A percentile compares a stretch with the other conserved stretches of the same genome.
Conservation (phyloP, 1,284 basidiomycete genomes). For the Sporisorium exsertum region DNA sequence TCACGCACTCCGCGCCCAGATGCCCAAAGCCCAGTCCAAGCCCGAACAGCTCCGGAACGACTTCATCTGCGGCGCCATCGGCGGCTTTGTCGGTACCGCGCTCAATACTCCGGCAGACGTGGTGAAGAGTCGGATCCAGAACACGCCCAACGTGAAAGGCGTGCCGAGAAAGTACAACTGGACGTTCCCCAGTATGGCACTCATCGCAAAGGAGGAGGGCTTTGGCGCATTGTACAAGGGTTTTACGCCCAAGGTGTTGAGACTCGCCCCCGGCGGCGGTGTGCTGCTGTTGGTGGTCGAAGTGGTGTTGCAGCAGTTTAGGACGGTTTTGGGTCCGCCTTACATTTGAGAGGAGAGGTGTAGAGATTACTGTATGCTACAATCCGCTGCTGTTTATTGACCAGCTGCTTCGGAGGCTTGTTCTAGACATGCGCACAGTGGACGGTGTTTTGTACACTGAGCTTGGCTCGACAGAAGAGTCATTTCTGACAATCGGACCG, state of each 20-base stretch:
- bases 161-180: conserved; percentile 83
- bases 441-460: no score
- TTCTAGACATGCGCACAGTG: no score
- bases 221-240: conserved; percentile 92
- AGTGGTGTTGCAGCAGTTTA: conserved; percentile 56
- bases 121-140: conserved; percentile 95
- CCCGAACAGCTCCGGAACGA: conserved; percentile 86
- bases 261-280: conserved; percentile 93
- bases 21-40: conserved; percentile 80
- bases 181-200: conserved; percentile 77
- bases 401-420: no score
- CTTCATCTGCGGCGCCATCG: conserved; percentile 87
- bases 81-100: conserved; percentile 85
- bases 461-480: no score
- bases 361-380: not conserved
- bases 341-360: conserved; percentile 44
- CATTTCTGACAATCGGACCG: no score
- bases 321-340: conserved; percentile 59
- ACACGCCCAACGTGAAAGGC: conserved; percentile 71
- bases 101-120: conserved; percentile 88
- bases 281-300: conserved; percentile 79
- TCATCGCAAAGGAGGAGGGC: conserved; percentile 91
- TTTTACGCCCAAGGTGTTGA: conserved; percentile 76
- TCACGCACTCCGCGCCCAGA: conserved; percentile 80
- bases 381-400: no score